Evolutionary conservation across 2,329 filamentous ascomycete species (phyloP), one percentile per base, ranked within the genome.

Genomic region (Hymenoscyphus repandus): DNA sequence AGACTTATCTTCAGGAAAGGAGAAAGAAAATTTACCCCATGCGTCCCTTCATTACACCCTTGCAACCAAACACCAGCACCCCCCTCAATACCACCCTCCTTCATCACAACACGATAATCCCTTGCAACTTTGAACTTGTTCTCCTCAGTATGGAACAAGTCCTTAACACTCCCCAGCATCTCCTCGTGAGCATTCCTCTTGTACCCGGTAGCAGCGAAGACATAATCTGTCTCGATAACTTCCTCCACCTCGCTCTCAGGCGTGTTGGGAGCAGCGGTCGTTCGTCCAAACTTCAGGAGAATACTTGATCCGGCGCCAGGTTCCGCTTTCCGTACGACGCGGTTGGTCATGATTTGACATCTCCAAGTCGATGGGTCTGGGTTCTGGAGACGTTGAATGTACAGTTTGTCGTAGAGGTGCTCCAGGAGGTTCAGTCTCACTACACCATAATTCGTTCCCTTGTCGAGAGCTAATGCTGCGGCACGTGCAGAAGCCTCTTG

Each of bases 401-500:
- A 97, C 72, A 96, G 83, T 50, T 80, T 81, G 69, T 92, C 83
- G 69, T 95, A 97, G 30, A 97, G 80, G 51, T 85, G 80, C 69
- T 97, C 92, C 51, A 97, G 88, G 45, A 97, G 79, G 58, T 89
- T 82, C n/a, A 96, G 79, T 6, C 92, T 84, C 3, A 99, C 92
- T 4, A 97, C 92, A 47, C 90, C 88, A 68, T 97, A 97, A 74
- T 97, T 97, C 54, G 92, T 97, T 30, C 83, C 83, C 53, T 86
- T 85, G 60, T 95, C 88, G 47, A 83, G 82, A 13, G 75, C 71
- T 46, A 96, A 73, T 22, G 74, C 74, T 12, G 72, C 70, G 31
- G 52, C 53, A 44, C 91, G 86, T 54, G 83, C 75, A 40, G 75
- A 73, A 1, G 83, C 71, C 0, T 85, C 74, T 58, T 85, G 82